Percentiles rank a stretch among this genome's conserved stretches.
These are phyloP conservation scores for Podospora anserina DNA, from an alignment of 495 filamentous ascomycete genomes.

Conservation along the genomic window DNA sequence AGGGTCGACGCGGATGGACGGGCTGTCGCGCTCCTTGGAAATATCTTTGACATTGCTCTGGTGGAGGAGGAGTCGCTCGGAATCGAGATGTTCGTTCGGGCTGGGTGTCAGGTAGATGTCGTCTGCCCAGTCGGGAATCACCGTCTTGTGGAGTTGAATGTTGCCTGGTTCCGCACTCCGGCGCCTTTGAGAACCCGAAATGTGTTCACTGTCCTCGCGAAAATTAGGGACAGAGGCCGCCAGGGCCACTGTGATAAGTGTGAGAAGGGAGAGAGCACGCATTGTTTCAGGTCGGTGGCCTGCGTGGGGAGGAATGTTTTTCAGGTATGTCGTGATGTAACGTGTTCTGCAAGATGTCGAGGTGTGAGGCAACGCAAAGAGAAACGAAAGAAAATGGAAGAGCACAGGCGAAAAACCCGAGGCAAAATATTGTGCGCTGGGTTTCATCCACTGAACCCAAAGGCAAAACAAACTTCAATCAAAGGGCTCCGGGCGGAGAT, in stretches of 20 bases:
- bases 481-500: not conserved
- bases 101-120: not conserved
- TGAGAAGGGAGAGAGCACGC: not conserved
- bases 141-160: not conserved
- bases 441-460: not conserved
- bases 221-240: not conserved
- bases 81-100: not conserved
- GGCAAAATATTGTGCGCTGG: not conserved
- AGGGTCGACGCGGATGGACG: not conserved
- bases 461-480: not conserved
- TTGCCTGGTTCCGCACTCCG: not conserved
- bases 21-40: not conserved
- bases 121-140: not conserved
- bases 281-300: not conserved
- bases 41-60: not conserved
- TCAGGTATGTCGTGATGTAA: not conserved
- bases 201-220: not conserved
- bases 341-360: not conserved
- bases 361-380: not conserved
- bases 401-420: not conserved
- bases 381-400: not conserved
- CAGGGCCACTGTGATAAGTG: not conserved
- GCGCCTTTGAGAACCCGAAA: not conserved
- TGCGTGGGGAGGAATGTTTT: no score
- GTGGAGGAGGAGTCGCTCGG: not conserved